Conservation (phyloP, 2,329 filamentous ascomycete species). For the Cladosporium sp. region DNA sequence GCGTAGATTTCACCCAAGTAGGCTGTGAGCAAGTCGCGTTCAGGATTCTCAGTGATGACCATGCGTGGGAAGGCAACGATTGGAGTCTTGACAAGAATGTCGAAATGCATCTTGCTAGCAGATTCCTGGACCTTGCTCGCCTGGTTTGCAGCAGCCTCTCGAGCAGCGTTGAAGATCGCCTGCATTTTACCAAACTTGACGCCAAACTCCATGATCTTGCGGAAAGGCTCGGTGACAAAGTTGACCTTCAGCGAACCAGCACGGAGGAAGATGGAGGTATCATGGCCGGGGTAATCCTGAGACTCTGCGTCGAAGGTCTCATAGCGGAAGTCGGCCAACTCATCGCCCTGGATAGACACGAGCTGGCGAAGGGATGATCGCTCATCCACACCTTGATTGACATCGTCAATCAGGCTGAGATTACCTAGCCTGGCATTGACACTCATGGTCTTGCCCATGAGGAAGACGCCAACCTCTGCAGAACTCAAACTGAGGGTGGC, state of each 20-base stretch:
- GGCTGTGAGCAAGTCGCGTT: constrained; percentile 80
- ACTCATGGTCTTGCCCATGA: constrained; percentile 80
- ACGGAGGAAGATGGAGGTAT: constrained; percentile 82
- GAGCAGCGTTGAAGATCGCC: constrained; percentile 93
- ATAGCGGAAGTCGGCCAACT: constrained; percentile 94
- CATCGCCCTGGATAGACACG: constrained; percentile 90
- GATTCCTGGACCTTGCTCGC: constrained; percentile 90
- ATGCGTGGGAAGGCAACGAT: constrained; percentile 90
- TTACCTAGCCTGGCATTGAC: constrained; percentile 83
- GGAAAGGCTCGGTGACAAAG: constrained; percentile 93
- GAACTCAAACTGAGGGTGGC: constrained; percentile 90
- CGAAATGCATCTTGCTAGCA: constrained; percentile 86
- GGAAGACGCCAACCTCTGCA: constrained; percentile 83
- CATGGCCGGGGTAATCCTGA: constrained; percentile 83
- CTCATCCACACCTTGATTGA: constrained; percentile 82
- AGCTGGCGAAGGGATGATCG: constrained; percentile 78
- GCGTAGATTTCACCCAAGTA: constrained; percentile 97
- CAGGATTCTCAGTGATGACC: constrained; percentile 62
- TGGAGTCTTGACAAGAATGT: constrained; percentile 87
- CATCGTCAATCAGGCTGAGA: constrained; percentile 83
- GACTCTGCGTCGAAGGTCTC: constrained; percentile 82
- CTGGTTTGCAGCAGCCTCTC: constrained; percentile 88
- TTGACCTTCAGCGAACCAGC: constrained; percentile 96
- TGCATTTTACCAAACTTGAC: constrained; percentile 99
- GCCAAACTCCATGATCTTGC: constrained; percentile 95